Base-by-base conservation (phyloP, 2,329 filamentous ascomycete genomes). In the Trichoderma sp. region DNA sequence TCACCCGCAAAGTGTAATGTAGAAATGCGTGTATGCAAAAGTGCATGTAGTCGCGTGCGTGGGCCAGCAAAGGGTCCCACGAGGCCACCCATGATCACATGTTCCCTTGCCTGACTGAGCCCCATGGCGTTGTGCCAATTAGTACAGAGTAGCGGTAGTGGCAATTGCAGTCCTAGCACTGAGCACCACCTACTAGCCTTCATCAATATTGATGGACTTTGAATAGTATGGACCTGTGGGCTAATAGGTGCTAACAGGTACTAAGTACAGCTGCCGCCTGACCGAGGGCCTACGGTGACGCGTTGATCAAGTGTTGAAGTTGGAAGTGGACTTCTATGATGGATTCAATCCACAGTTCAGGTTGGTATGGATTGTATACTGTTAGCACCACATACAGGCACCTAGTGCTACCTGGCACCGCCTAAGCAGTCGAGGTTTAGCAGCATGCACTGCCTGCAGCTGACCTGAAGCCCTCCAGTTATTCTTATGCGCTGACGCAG, bases 1-100 rank as follows among this genome's bases (percentile, higher is more conserved):
- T 64, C 53, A 45, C 9, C 31, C 35, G 18, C 21, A n/a, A 24
- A 45, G 38, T 62, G 12, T 31, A 41, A 18, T 14, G 12, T n/a
- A 29, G 35, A n/a, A 60, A 41, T 56, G 50, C 21, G 21, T 56
- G 50, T 56, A 56, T 24, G 29, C 29, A 21, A 29, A 24, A 11
- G 56, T 12, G 12, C 14, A 31, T n/a, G 45, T 45, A 60, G 71
- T 74, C 71, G 71, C 71, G 69, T 72, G 69, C 62, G 60, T 72
- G 69, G 60, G 56, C 69, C 38, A 31, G 59, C 21, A 56, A 63
- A 33, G 21, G 45, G 69, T 64, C 60, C 29, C 69, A 72, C 60
- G 69, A 72, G 65, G 66, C 53, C 53, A 64, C 27, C 35, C 29
- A 6, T 75, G 73, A 64, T 75, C 73, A 75, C 73, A 71, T 71